Conservation (phyloP, 805 yeast species). For the Teunomyces aglyptinius region DNA sequence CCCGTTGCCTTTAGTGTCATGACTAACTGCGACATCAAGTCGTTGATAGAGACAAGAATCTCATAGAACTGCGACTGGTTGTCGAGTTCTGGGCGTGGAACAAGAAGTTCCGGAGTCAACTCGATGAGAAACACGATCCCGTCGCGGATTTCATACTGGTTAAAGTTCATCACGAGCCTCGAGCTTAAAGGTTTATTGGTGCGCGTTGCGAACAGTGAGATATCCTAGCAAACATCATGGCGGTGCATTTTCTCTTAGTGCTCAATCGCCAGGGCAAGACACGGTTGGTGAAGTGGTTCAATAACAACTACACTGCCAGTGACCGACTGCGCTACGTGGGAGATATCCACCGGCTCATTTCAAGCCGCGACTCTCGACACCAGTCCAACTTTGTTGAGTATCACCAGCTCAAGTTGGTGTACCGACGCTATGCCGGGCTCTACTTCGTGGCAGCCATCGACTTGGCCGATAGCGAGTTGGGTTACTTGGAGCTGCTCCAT, state of each 20-base stretch:
- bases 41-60: slow-evolving; percentile 55
- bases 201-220: neutral
- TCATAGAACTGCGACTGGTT: slow-evolving; percentile 46
- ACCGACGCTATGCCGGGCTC: slow-evolving; percentile 88
- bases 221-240: no score
- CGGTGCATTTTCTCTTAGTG: slow-evolving; percentile 75
- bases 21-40: slow-evolving; percentile 64
- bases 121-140: slow-evolving; percentile 66
- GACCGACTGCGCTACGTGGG: slow-evolving; percentile 42
- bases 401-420: slow-evolving; percentile 62
- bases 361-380: slow-evolving; percentile 78
- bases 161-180: neutral
- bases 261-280: slow-evolving; percentile 94
- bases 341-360: slow-evolving; percentile 75
- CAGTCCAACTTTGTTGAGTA: slow-evolving; percentile 79
- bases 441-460: slow-evolving; percentile 86
- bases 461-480: slow-evolving; percentile 74
- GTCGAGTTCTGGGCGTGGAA: slow-evolving; percentile 34
- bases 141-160: slow-evolving; percentile 52
- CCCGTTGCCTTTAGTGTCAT: slow-evolving; percentile 68
- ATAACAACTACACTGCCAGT: slow-evolving; percentile 26
- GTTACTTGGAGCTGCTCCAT: slow-evolving; percentile 80
- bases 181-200: neutral
- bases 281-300: slow-evolving; percentile 78
- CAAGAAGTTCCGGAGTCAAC: slow-evolving; percentile 46